Base-by-base conservation (phyloP, 208 protist genomes). In the Leptomonas seymouri region DNA sequence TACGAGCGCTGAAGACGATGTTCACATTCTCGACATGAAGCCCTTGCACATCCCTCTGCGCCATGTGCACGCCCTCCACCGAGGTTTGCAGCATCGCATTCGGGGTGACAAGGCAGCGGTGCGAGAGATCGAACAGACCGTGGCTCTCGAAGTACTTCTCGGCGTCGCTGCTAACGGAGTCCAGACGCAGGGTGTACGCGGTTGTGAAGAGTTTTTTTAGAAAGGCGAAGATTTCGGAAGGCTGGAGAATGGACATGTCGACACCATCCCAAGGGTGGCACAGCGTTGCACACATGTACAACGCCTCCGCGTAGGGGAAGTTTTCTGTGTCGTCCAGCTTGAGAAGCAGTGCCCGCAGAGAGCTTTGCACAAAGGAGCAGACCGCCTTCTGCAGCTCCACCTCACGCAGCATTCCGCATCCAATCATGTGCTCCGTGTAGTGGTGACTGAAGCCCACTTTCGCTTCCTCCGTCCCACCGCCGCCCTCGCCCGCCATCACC, bases 201-300 rank as follows among this genome's bases (percentile, higher is more conserved):
- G 54, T 56, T 45, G 76, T 67, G 34, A 97, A 70, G 39, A 85
- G 71, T 15, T 72, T 70, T 44, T 83, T 75, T 15, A 97, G 61
- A 71, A 94, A 88, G 8, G 69, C 41, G 71, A 97, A 94, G 25
- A 97, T 82, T 20, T 88, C 91, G 30, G 54, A 64, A 14, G 88
- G 90, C 15, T 64, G 73, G 39, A 97, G 78, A n/a, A 93, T 82
- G 21, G 87, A 87, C 80, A 95, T 86, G 78, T 97, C 93, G 0
- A 90, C 82, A 63, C 78, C 78, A 57, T 95, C 85, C 90, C 89
- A 95, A 42, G 92, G 90, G 69, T 97, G 81, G 60, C 89, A 94
- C 51, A 97, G 74, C 16, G 90, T 71, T 27, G 92, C 88, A 55
- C 89, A 93, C 75, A 94, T 82, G 50, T 77, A 72, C 9, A 93